These are phyloP conservation scores for Discostella pseudostelligera DNA, from an alignment of 108 stramenopile species.

Conservation along the genomic window DNA sequence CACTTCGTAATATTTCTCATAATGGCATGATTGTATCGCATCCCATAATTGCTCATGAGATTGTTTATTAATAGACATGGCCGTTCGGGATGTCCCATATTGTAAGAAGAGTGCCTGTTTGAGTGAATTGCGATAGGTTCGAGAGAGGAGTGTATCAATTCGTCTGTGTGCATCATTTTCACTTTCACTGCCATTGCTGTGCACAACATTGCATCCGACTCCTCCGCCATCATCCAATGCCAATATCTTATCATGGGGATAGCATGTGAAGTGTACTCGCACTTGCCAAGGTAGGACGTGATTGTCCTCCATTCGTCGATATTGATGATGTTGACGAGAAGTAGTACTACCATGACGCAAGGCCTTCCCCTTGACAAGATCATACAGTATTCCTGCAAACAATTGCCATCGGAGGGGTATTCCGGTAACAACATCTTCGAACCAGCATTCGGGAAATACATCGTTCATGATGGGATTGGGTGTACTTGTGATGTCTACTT, in stretches of 20 bases:
- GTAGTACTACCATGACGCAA: neutral
- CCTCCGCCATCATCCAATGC: slow-evolving; percentile 46
- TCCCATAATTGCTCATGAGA: slow-evolving; percentile 74
- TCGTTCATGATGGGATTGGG: neutral
- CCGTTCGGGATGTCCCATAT: slow-evolving; percentile 57
- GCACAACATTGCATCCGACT: too few species aligned
- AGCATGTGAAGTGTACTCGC: slow-evolving; percentile 72
- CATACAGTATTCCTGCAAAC: slow-evolving; percentile 76
- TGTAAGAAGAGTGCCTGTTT: slow-evolving; percentile 80
- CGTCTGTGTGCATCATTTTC: slow-evolving; percentile 3
- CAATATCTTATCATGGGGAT: slow-evolving; percentile 59
- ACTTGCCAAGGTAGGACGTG: slow-evolving; percentile 71
- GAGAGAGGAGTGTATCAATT: slow-evolving; percentile 37
- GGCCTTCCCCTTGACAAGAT: slow-evolving; percentile 42
- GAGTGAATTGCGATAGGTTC: slow-evolving; percentile 74
- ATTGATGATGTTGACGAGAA: neutral
- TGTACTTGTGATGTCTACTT: neutral
- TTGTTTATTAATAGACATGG: slow-evolving; percentile 69
- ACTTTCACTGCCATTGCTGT: neutral
- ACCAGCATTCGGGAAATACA: slow-evolving; percentile 75
- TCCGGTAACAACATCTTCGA: slow-evolving; percentile 73
- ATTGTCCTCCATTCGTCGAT: slow-evolving; percentile 1
- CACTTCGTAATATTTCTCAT: slow-evolving; percentile 48
- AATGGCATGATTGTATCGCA: slow-evolving; percentile 49
- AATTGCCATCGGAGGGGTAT: slow-evolving; percentile 76